Evolutionary conservation across 495 filamentous ascomycete species (phyloP).

Genomic region (Penicillium coprophilum): DNA sequence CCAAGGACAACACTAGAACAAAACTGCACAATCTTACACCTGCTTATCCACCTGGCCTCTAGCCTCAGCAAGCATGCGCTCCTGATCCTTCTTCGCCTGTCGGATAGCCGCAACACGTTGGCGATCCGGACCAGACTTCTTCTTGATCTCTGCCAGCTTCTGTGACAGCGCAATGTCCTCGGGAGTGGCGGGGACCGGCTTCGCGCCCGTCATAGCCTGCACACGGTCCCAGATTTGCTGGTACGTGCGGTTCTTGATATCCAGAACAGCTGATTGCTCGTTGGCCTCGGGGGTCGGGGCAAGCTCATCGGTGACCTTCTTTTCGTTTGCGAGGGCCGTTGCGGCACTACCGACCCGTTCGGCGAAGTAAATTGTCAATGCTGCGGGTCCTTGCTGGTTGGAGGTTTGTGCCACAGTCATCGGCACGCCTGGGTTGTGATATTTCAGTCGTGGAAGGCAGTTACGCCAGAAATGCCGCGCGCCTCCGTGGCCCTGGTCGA

Average conservation of each 20-base stretch:
- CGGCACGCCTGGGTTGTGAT: conserved; percentile 80
- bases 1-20: conserved; percentile 16
- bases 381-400: conserved; percentile 54
- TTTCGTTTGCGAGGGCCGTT: conserved; percentile 22
- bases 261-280: conserved; percentile 38
- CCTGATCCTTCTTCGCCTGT: conserved; percentile 60
- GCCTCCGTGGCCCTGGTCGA: conserved; percentile 64
- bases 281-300: conserved; percentile 34
- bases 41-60: conserved; percentile 46
- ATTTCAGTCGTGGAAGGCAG: conserved; percentile 84
- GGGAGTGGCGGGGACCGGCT: conserved; percentile 54
- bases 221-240: conserved; percentile 67
- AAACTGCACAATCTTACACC: conserved; percentile 25
- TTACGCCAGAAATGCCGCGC: conserved; percentile 87
- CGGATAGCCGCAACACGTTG: conserved; percentile 54
- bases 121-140: conserved; percentile 53
- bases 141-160: conserved; percentile 58
- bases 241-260: conserved; percentile 39
- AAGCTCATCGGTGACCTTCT: conserved; percentile 33
- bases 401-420: conserved; percentile 74
- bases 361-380: conserved; percentile 76
- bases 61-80: conserved; percentile 62
- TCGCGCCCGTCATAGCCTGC: conserved; percentile 65
- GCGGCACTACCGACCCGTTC: conserved; percentile 37
- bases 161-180: conserved; percentile 60